Evolutionary conservation across 2,329 filamentous ascomycete genomes (phyloP).

Genomic region (Fusarium citri): DNA sequence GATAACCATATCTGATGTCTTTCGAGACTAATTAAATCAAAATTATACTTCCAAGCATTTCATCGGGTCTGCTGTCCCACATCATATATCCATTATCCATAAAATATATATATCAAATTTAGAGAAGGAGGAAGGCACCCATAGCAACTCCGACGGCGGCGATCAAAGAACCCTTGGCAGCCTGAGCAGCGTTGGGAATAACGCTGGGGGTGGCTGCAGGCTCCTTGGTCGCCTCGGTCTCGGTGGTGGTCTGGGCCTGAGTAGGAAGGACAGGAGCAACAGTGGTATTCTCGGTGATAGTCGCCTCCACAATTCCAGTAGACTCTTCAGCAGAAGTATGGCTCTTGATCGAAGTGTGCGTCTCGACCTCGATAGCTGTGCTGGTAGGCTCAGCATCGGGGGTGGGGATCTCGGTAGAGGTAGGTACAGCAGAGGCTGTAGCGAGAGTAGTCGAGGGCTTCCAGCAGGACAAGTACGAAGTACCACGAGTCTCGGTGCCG

Average conservation of each 20-base stretch:
- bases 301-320: neutral
- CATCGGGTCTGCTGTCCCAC: neutral
- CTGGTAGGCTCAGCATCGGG: neutral
- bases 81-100: neutral
- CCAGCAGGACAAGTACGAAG: slow-evolving; percentile 37
- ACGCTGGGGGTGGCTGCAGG: neutral
- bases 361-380: neutral
- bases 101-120: neutral
- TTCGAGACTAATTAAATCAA: no score
- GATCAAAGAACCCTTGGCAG: slow-evolving; percentile 8
- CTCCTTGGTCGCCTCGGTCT: neutral
- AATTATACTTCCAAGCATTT: neutral
- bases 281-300: neutral
- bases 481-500: slow-evolving; percentile 48
- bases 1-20: neutral
- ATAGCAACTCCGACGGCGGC: neutral
- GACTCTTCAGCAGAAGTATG: neutral
- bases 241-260: neutral
- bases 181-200: slow-evolving; percentile 11
- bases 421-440: neutral
- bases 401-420: neutral
- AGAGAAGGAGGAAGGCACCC: slow-evolving; percentile 13
- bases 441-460: slow-evolving; percentile 19
- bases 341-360: neutral
- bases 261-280: slow-evolving; percentile 13